Base-by-base conservation (phyloP, 2,329 filamentous ascomycete genomes). In the Verticillium isaacii region DNA sequence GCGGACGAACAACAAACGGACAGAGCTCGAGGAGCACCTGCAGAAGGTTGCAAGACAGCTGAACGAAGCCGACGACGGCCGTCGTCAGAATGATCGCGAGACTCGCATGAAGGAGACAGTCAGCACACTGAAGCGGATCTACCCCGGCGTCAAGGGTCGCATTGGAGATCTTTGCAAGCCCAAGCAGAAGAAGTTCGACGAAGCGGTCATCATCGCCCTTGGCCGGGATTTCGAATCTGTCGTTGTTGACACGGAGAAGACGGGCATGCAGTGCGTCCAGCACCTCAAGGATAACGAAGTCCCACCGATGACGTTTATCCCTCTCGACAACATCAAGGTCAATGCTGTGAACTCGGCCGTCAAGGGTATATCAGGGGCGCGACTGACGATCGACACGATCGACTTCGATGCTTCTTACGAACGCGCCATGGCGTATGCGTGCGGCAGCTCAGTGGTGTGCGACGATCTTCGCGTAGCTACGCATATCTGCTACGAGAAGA, bases 291-390 rank as follows among this genome's bases (percentile, higher is more conserved):
- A 97, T 66, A 92, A 97, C 72, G 88, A 92, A 61, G 89, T 91
- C 60, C 86, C 90, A 7, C 92, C 93, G 62, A 92, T 95, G 77
- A 97, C 92, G 1, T 98, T 99, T 74, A 93, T 98, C 65, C 95
- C 95, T 1, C 83, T 99, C 19, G 95, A 99, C 79, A 97, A 96
- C 59, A 97, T 99, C 74, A 96, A 98, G 71, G 93, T 97, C 72
- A 93, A 92, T 73, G 88, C 92, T 12, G 86, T 95, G 63, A 96
- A 96, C 72, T 91, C 92, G 5, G 93, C 92, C 63, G 82, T 99
- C 66, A 97, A 97, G 76, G 92, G 93, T 32, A 89, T 97, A 73
- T 85, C 91, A 61, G 90, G 91, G 45, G 92, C 91, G 75, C 88
- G 94, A 8, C 84, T 97, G 62, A 96, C 94, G 0, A 96, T 99